Evolutionary conservation across 495 filamentous ascomycete species (phyloP).

Genomic region (Aspergillus affinis): DNA sequence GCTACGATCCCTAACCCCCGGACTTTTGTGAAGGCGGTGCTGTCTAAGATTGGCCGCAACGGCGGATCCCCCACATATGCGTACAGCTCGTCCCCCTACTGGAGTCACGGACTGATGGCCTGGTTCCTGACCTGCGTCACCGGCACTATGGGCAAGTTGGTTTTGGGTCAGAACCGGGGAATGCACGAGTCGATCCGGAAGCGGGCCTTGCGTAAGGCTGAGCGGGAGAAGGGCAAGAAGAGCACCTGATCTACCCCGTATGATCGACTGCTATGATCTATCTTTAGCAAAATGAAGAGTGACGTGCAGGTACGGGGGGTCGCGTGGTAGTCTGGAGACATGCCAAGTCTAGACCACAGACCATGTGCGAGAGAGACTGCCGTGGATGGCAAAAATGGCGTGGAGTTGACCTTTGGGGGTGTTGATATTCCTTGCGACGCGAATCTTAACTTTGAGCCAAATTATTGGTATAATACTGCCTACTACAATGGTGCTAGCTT

Average conservation of each 20-base stretch:
- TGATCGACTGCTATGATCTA: not conserved
- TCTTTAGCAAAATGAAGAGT: not conserved
- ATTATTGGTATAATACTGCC: not conserved
- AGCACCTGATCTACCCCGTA: conserved; percentile 28
- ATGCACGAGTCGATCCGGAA: conserved; percentile 87
- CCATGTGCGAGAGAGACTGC: not conserved
- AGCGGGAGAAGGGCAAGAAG: conserved; percentile 64
- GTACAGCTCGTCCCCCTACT: conserved; percentile 87
- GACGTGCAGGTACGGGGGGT: not conserved
- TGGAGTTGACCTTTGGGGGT: not conserved
- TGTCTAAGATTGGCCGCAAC: conserved; percentile 78
- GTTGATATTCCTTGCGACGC: not conserved
- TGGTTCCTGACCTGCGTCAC: conserved; percentile 74
- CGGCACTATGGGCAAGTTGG: conserved; percentile 61
- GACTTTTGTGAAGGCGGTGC: conserved; percentile 73
- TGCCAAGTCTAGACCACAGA: not conserved
- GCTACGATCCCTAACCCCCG: conserved; percentile 76
- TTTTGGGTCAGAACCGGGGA: conserved; percentile 65
- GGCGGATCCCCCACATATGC: conserved; percentile 72
- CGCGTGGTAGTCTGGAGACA: not conserved
- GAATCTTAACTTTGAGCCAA: not conserved
- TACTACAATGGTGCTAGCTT: not conserved
- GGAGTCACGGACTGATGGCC: conserved; percentile 86
- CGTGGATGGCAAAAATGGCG: not conserved
- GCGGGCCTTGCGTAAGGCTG: conserved; percentile 85